These are phyloP conservation scores for Tetrahymena malaccensis DNA, from an alignment of 73 alveolate genomes.

Conservation along the genomic window DNA sequence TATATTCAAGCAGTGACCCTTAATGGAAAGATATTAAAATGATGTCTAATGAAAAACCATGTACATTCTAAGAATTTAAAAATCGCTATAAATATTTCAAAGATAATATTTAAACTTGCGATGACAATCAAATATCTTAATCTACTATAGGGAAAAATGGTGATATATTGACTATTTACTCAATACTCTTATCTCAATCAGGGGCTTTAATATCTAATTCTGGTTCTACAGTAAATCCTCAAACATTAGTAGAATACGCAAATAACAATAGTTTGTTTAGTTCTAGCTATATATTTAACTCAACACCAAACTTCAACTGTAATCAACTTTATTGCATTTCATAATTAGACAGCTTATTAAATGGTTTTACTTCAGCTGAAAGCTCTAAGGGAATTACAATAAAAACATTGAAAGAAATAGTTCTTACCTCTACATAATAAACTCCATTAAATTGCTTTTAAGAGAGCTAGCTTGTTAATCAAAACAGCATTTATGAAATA, in stretches of 20 bases:
- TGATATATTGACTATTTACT: not conserved
- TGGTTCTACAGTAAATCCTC: not conserved
- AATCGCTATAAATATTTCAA: not conserved
- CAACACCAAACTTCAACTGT: not conserved
- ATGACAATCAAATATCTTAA: not conserved
- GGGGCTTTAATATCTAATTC: not conserved
- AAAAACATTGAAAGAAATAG: not conserved
- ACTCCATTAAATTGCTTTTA: not conserved
- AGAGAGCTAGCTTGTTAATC: not conserved
- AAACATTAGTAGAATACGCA: not conserved
- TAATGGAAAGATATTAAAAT: not conserved
- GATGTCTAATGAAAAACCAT: not conserved
- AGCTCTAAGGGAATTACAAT: not conserved
- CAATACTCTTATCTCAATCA: not conserved
- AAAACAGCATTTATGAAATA: not conserved
- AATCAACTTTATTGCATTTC: not conserved
- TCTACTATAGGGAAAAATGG: not conserved
- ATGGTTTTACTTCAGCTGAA: not conserved
- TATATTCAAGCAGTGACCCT: not conserved
- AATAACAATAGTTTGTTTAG: not conserved
- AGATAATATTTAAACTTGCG: not conserved
- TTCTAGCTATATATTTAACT: not conserved
- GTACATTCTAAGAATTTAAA: not conserved
- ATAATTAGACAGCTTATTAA: not conserved
- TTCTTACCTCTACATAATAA: not conserved